Conservation (phyloP, 2,329 filamentous ascomycete genomes). For the Trichoderma endophyticum region DNA sequence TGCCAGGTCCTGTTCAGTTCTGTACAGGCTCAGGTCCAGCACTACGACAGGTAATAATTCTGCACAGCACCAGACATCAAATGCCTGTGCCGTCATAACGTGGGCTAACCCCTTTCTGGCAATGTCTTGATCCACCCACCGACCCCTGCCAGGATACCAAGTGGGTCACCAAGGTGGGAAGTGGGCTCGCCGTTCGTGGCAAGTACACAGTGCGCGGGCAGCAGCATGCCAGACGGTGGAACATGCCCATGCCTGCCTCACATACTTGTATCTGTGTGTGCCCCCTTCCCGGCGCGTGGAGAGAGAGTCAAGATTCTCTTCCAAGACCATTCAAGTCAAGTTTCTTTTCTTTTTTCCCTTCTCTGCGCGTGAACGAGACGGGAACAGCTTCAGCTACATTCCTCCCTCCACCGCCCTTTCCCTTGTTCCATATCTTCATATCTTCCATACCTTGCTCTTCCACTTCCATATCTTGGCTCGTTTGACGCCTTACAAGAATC, state of each 20-base stretch:
- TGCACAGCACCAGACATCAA: not conserved
- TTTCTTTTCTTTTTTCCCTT: not conserved
- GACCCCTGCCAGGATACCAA: constrained; percentile 1
- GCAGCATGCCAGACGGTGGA: constrained; percentile 17
- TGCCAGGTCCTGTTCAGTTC: not conserved
- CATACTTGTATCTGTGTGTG: constrained; percentile 7
- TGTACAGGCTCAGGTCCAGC: not conserved
- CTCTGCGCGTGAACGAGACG: not conserved
- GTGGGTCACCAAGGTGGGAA: not conserved
- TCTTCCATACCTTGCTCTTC: not conserved
- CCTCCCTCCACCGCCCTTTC: constrained; percentile 16
- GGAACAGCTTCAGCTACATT: constrained; percentile 10
- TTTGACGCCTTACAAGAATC: constrained; percentile 8
- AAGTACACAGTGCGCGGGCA: constrained; percentile 14
- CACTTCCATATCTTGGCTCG: not conserved
- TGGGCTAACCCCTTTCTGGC: not conserved
- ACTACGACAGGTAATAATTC: not conserved
- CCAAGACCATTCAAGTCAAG: not conserved
- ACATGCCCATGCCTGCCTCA: constrained; percentile 18
- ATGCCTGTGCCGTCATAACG: not conserved
- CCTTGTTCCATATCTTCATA: not conserved
- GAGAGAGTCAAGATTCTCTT: not conserved
- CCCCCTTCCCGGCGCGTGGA: constrained; percentile 1
- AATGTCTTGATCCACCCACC: not conserved
- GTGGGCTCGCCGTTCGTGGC: constrained; percentile 11